Evolutionary conservation across 2,329 filamentous ascomycete species (phyloP), one percentile per base, ranked within the genome.

Genomic region (Trichoderma semiorbis): DNA sequence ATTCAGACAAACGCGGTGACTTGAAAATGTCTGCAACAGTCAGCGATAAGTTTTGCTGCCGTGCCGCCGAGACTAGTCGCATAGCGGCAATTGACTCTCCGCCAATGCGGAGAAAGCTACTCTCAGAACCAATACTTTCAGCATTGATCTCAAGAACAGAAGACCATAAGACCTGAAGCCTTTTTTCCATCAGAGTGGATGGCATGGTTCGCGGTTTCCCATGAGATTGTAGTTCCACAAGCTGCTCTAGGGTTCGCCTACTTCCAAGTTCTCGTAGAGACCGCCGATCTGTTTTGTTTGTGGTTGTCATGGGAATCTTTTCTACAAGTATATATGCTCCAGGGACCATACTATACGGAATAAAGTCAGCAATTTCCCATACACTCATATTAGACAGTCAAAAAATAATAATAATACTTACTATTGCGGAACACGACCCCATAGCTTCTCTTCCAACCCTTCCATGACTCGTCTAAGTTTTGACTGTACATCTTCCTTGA

Each of bases 1-100:
- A 30, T n/a, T 70, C 60, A 43, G 69, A 65, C 11, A 70, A 30
- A 39, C 69, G 69, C 12, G 69, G 69, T 30, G 60, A 26, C 47
- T 47, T 70, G 39, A 70, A 70, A 14, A 70, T 70, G 24, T 70
- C 60, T n/a, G 69, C 60, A 12, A 70, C 69, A 18, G 69, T 70
- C 16, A 70, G 28, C 11, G 43, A 63, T 12, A 70, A 39, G 8
- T 55, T 36, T 39, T 64, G 36, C 28, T 50, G 30, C 10, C 58
- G 68, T 14, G 68, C 68, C 11, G 57, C 68, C 8, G 68, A 43
- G n/a, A 70, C 68, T 11, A 70, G 24, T n/a, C 68, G 68, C 68
- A 70, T 70, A 11, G 68, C 68, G 16, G 68, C 39, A 53, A 70
- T 70, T 12, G 68, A 70, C 26, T 70, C 68, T 21, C 68, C 68